phyloP scores from a whole-genome alignment of 129 eudicot species.

The Helianthus annuus region DNA sequence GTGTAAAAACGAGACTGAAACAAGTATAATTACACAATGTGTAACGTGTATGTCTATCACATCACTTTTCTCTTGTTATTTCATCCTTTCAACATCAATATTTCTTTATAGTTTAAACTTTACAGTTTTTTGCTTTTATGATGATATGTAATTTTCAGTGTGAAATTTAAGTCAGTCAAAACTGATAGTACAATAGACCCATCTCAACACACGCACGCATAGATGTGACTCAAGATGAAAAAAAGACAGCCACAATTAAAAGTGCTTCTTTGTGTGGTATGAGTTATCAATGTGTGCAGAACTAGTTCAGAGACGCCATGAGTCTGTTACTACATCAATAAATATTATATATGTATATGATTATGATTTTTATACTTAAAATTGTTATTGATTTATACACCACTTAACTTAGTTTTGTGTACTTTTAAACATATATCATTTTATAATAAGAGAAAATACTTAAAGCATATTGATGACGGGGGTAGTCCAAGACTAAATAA shows the following conservation, averaged over 20 bases:
- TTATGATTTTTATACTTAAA: too few relatives aligned
- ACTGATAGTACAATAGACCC: slow-evolving; percentile 28
- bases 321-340: neutral
- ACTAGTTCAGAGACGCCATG: slow-evolving; percentile 9
- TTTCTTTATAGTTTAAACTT: neutral
- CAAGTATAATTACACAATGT: neutral
- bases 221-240: slow-evolving; percentile 39
- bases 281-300: slow-evolving; percentile 33
- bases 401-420: too few relatives aligned
- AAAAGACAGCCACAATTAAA: slow-evolving; percentile 35
- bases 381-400: too few relatives aligned
- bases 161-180: slow-evolving; percentile 30
- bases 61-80: slow-evolving; percentile 19
- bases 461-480: too few relatives aligned
- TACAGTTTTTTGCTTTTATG: slow-evolving; percentile 9
- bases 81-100: slow-evolving; percentile 1
- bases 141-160: slow-evolving; percentile 31
- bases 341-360: neutral
- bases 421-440: too few relatives aligned
- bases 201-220: slow-evolving; percentile 34
- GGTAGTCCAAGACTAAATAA: too few relatives aligned
- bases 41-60: neutral
- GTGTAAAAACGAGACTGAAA: neutral
- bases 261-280: slow-evolving; percentile 35
- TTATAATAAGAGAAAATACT: too few relatives aligned